phyloP scores from a whole-genome alignment of 192 early-diverging fungal genomes.

The Podila verticillata region DNA sequence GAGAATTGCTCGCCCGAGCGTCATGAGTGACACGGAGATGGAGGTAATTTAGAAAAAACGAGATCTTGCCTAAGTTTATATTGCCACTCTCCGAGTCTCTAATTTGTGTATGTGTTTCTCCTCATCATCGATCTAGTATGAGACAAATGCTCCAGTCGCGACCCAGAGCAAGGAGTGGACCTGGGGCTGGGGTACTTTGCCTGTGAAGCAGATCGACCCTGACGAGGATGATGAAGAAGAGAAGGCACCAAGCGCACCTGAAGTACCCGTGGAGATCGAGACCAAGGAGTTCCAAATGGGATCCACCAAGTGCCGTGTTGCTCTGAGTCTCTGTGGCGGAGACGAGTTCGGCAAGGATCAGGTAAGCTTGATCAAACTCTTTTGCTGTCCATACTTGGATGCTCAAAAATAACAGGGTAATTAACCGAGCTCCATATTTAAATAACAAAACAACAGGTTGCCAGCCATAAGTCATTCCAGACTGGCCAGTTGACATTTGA shows the following conservation, averaged over 20 bases:
- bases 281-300: slow-evolving; percentile 49
- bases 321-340: slow-evolving; percentile 67
- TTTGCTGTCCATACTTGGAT: too few relatives aligned
- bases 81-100: background rate
- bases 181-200: slow-evolving; percentile 81
- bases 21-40: slow-evolving; percentile 71
- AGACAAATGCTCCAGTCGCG: slow-evolving; percentile 16
- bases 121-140: slow-evolving; percentile 18
- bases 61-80: background rate
- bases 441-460: slow-evolving; percentile 19
- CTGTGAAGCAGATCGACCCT: slow-evolving; percentile 59
- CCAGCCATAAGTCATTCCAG: slow-evolving; percentile 30
- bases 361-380: slow-evolving; percentile 19
- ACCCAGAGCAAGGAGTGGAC: slow-evolving; percentile 62
- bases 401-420: too few relatives aligned
- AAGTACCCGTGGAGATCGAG: slow-evolving; percentile 40
- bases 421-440: background rate
- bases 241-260: slow-evolving; percentile 12
- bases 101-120: background rate
- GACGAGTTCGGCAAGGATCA: slow-evolving; percentile 55
- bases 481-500: slow-evolving; percentile 36
- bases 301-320: slow-evolving; percentile 56
- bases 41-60: slow-evolving; percentile 44
- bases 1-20: slow-evolving; percentile 29
- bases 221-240: slow-evolving; percentile 41